phyloP scores from a whole-genome alignment of 164 flowering plant species.

The Paratinospora sagittata region DNA sequence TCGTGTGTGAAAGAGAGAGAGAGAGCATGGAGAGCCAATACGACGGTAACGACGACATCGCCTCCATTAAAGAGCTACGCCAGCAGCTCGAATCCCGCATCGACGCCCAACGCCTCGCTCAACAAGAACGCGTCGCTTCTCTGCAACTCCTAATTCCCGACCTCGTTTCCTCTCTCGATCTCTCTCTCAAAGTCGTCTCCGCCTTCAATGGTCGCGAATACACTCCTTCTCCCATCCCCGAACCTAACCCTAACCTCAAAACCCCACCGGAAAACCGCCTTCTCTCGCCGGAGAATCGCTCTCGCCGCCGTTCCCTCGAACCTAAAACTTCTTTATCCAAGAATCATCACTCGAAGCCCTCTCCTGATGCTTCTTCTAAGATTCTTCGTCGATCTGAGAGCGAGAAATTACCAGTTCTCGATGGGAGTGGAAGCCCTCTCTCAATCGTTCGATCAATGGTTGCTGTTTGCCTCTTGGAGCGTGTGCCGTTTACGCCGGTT shows the following conservation, averaged over 20 bases:
- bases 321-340: slow-evolving; percentile 1
- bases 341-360: slow-evolving; percentile 8
- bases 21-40: slow-evolving; percentile 32
- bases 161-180: slow-evolving; percentile 73
- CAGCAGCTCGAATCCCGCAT: slow-evolving; percentile 59
- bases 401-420: slow-evolving; percentile 21
- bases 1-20: no score
- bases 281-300: slow-evolving; percentile 1
- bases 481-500: slow-evolving; percentile 70
- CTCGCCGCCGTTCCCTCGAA: slow-evolving; percentile 9
- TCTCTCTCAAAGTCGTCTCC: slow-evolving; percentile 65
- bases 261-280: not conserved
- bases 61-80: slow-evolving; percentile 41
- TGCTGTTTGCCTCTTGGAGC: slow-evolving; percentile 66
- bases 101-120: slow-evolving; percentile 36
- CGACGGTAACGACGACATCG: slow-evolving; percentile 30
- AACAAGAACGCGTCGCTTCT: slow-evolving; percentile 60
- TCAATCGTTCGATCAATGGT: slow-evolving; percentile 78
- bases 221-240: slow-evolving; percentile 21
- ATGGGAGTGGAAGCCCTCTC: slow-evolving; percentile 50
- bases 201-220: slow-evolving; percentile 60
- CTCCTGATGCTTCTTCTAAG: slow-evolving; percentile 11
- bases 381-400: slow-evolving; percentile 13
- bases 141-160: slow-evolving; percentile 68
- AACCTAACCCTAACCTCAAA: slow-evolving; percentile 22